Evolutionary conservation across 2,329 filamentous ascomycete species (phyloP), one percentile per base, ranked within the genome.

Genomic region (Colletotrichum theobromicola): DNA sequence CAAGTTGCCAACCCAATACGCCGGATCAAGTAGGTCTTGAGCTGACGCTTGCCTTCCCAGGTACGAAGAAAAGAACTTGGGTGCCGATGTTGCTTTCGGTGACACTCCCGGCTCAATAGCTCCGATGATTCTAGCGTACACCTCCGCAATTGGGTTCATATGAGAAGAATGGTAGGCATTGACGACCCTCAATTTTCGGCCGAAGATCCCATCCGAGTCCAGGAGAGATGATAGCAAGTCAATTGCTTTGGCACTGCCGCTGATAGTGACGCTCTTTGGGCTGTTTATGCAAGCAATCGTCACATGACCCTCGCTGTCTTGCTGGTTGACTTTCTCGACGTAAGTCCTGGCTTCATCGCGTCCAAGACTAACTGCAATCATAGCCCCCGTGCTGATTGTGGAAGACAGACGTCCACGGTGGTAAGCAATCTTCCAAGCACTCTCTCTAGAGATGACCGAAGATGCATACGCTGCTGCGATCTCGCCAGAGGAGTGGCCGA

Each of bases 331-430:
- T 32, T 16, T 13, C 26, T 28, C 55, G 26, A 32, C 30, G 55
- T 67, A 58, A n/a, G 80, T 79, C 74, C 83, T 83, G n/a, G 85
- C 83, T 37, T 86, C 85, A 70, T 84, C 82, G 24, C 85, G 83
- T 42, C 82, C 84, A 3, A 84, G 83, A 3, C 87, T 90, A 4
- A 90, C 88, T 2, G 90, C 90, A 79, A 91, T 83, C 90, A 91
- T 92, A 12, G 85, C 81, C 0, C 90, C 89, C 5, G 8, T 81
- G 32, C 83, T 70, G 7, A 77, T 78, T 1, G 32, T 24, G 7
- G 34, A 32, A 21, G 10, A 63, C 21, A 62, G 26, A 35, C 15
- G 10, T 3, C 57, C 67, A 10, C 67, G 67, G 18, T 69, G 15
- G 37, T 53, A 69, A 13, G 66, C 66, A 18, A 88, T 83, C 0